Evolutionary conservation across 1,284 basidiomycete genomes (phyloP), one percentile per base, ranked within the genome.

Genomic region (Melampsora americana): DNA sequence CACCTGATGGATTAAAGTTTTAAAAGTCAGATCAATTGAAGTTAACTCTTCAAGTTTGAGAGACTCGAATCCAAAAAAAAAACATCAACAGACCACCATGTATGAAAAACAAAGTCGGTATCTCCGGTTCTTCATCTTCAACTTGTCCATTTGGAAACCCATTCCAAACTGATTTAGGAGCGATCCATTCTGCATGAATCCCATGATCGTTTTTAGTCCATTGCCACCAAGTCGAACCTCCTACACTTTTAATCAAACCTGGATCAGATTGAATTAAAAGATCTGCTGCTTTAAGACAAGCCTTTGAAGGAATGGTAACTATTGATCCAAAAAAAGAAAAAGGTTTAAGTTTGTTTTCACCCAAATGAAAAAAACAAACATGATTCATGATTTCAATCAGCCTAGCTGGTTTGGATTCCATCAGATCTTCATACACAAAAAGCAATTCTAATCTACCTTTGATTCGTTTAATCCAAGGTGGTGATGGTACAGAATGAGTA

Each of bases 201-300:
- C 53, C 53, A 56, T 56, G 53, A 56, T 56, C 53, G 26, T 56
- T n/a, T 7, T 28, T 28, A 23, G 53, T 28, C 53, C 53, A 56
- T 56, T 56, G 53, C 53, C 53, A 56, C 53, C 53, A 56, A 56
- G 53, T 56, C 18, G 53, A 56, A 28, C 53, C 53, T 23, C 53
- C 53, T 1, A 56, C 53, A 14, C 53, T 56, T 14, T 56, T 56
- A 28, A 56, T 14, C 7, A 56, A 28, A 11, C 53, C 26, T n/a
- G 53, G 53, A 56, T 56, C 53, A 23, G 53, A n/a, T 56, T 56
- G 53, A 56, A 56, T 28, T 56, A 56, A 56, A 56, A 56, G 20
- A 7, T 56, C 26, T 56, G 53, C 53, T 5, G 53, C 53, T 14
- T 56, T 28, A n/a, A 56, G 53, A n/a, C 53, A 56, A 56, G 7